Conservation (phyloP, 306 rosid genomes). For the Spatholobus suberectus region DNA sequence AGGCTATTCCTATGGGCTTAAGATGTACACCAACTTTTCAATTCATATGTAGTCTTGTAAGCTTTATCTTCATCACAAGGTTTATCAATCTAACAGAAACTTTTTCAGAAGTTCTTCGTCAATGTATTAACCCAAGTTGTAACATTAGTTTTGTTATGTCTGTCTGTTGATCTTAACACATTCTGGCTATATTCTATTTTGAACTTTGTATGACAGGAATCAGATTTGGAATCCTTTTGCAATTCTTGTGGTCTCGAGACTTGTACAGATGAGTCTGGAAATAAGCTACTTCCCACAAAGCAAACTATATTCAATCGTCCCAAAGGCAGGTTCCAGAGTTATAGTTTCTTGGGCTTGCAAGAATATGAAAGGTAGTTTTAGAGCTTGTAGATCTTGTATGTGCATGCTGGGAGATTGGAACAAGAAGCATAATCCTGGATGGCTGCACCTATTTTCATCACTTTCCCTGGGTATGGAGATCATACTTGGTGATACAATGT, state of each 20-base stretch:
- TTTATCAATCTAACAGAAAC: not conserved
- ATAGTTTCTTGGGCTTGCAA: conserved; percentile 62
- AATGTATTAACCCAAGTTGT: not conserved
- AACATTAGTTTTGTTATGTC: not conserved
- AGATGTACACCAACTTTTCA: not conserved
- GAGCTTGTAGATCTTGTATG: conserved; percentile 1
- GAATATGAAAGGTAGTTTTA: conserved; percentile 48
- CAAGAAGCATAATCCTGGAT: not conserved
- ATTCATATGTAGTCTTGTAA: not conserved
- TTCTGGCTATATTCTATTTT: not conserved
- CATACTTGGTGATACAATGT: not conserved
- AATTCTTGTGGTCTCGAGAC: conserved; percentile 71
- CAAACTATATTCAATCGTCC: conserved; percentile 74
- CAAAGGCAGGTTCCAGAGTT: conserved; percentile 58
- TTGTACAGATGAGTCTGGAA: conserved; percentile 69
- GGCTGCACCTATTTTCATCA: not conserved
- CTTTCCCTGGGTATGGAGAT: not conserved
- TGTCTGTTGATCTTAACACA: not conserved
- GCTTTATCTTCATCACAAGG: no score
- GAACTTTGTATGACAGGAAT: conserved; percentile 57
- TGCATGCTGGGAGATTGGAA: conserved; percentile 16
- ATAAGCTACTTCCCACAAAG: conserved; percentile 68
- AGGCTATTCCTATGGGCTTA: not conserved
- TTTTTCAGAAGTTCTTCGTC: not conserved
- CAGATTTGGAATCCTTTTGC: conserved; percentile 75